Evolutionary conservation across 2,329 filamentous ascomycete species (phyloP), one percentile per base, ranked within the genome.

Genomic region (Fusarium anthophilum): DNA sequence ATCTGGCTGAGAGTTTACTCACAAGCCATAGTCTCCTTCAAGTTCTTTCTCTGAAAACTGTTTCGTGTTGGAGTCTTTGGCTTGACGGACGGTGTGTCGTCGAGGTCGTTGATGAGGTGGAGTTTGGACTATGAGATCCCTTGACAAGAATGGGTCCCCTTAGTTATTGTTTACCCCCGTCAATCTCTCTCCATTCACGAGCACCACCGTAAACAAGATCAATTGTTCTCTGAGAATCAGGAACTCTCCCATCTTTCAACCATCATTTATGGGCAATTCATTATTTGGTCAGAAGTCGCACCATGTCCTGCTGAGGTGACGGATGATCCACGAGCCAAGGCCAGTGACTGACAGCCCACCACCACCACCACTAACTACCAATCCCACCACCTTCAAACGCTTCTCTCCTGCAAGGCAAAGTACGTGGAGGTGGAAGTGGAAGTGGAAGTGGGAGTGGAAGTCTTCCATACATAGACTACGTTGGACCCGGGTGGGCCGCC

Each of bases 41-140:
- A 28, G 35, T 24, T 51, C 37, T 32, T 43, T 30, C 20, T 28
- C 24, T n/a, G 35, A 37, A 41, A 28, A 35, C 47, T 71, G 71
- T 64, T 73, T 74, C 50, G 62, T 30, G 32, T 15, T 64, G 62
- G 51, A 74, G 67, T 71, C 61, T 63, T 51, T 61, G 63, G 35
- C 35, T 55, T 55, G 51, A 41, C 35, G 35, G 51, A 72, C 71
- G 41, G 71, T 73, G 71, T 74, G 70, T 74, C 62, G 70, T 73
- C 70, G 70, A 73, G 55, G 70, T 62, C 43, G 70, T 72, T 51
- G 47, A 68, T 58, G 58, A 74, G 67, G 66, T 73, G 70, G 65
- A 62, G 69, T 61, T 63, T 60, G 48, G 26, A 55, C 43, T 69
- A 50, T 58, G 48, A 74, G 71, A 74, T 74, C 63, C 71, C 67